Percentiles rank a stretch among this genome's conserved stretches.
These are phyloP conservation scores for Annulohypoxylon truncatum DNA, from an alignment of 2,329 filamentous ascomycete genomes.

Conservation along the genomic window DNA sequence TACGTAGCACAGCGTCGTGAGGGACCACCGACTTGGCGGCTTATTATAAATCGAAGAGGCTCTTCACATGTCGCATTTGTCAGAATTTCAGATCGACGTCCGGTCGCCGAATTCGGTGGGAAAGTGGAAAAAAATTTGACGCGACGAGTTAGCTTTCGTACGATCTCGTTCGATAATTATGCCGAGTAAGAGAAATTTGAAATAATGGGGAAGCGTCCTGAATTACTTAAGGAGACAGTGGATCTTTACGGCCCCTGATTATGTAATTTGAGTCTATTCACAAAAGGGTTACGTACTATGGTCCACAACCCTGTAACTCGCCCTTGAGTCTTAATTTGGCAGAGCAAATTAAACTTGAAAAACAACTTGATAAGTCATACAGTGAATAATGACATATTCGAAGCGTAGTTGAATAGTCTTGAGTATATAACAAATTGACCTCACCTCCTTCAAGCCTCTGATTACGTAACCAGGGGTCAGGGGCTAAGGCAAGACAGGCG, in stretches of 20 bases:
- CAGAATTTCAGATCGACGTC: conserved; percentile 31
- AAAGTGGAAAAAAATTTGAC: neutral
- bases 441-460: too few relatives aligned
- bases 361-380: too few relatives aligned
- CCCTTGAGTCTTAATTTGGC: neutral
- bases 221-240: neutral
- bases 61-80: conserved; percentile 41
- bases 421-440: too few relatives aligned
- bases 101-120: conserved; percentile 21
- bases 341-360: too few relatives aligned
- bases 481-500: too few relatives aligned
- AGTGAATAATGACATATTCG: too few relatives aligned
- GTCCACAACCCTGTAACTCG: neutral
- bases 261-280: conserved; percentile 1
- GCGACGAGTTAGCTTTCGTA: conserved; percentile 1
- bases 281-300: neutral
- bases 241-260: neutral
- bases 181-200: conserved; percentile 15
- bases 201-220: neutral
- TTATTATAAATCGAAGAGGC: conserved; percentile 38
- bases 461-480: too few relatives aligned
- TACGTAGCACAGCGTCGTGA: conserved; percentile 26
- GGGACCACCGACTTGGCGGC: conserved; percentile 26
- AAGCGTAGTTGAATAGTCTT: too few relatives aligned
- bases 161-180: conserved; percentile 22